Evolutionary conservation across 2,329 filamentous ascomycete species (phyloP), one percentile per base, ranked within the genome.

Genomic region (Epicoccum nigrum): DNA sequence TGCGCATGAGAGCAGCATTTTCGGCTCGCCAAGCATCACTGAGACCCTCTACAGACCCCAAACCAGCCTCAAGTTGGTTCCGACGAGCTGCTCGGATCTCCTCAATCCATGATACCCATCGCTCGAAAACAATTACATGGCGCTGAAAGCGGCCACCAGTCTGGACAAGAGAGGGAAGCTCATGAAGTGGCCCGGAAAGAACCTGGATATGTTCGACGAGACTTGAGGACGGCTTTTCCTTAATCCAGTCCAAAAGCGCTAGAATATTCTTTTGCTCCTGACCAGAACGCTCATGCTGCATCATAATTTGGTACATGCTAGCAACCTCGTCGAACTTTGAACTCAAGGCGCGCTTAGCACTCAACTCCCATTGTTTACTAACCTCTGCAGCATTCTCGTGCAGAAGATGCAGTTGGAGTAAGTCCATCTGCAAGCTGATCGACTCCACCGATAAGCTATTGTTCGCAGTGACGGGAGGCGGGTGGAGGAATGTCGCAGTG

Each of bases 321-420:
- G 68, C 67, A 7, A 75, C 72, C 45, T 73, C 68, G 17, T 72
- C 66, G 39, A 75, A 75, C 21, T 68, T 69, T 3, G 47, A 43
- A 27, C 60, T 64, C 8, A 76, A 56, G 17, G 20, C 55, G 15
- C 54, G 51, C 43, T 69, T 65, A 15, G 71, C 72, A 42, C 65
- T 73, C 9, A 54, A 32, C 34, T 72, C 64, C 72, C 73, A 76
- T 19, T 60, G 50, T 19, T 40, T 63, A 30, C 42, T 58, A 12
- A 63, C 59, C 7, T 59, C 42, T 30, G 55, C 54, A 9, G 66
- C 65, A 6, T 59, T 43, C 39, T 63, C 55, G 43, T 74, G 72
- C 13, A 76, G 45, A 8, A 75, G 46, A 47, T 73, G 66, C 3
- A 76, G 59, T 45, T 76, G 73, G 5, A 76, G 60, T 12, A 76